Percentiles rank a stretch among this genome's conserved stretches.
phyloP scores from a whole-genome alignment of 2,329 filamentous ascomycete genomes.

The Cytospora schulzeri region DNA sequence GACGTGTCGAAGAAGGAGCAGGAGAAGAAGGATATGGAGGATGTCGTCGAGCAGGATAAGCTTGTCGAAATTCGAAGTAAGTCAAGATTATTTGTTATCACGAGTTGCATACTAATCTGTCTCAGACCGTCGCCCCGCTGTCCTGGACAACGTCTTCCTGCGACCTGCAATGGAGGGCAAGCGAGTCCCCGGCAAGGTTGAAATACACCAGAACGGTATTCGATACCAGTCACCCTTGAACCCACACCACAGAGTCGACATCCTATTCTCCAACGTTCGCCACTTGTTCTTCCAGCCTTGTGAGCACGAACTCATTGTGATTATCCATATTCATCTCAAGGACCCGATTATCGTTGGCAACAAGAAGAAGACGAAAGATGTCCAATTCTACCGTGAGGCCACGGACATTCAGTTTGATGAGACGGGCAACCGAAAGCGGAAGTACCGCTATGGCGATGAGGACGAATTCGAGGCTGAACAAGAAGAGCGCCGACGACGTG shows the following conservation, averaged over 20 bases:
- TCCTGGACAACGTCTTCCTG: conserved; percentile 93
- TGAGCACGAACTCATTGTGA: conserved; percentile 92
- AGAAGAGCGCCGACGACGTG: conserved; percentile 86
- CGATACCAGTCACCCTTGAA: conserved; percentile 84
- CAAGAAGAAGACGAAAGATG: conserved; percentile 96
- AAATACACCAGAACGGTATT: conserved; percentile 98
- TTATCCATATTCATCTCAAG: conserved; percentile 97
- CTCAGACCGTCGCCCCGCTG: conserved; percentile 83
- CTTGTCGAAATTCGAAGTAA: conserved; percentile 89
- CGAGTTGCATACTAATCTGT: conserved; percentile 42
- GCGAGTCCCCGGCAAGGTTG: conserved; percentile 90
- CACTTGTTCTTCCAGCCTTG: conserved; percentile 99
- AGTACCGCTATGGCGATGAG: conserved; percentile 96
- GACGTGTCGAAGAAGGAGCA: conserved; percentile 90
- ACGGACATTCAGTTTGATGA: conserved; percentile 99
- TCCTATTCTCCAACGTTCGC: conserved; percentile 97
- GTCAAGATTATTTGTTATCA: conserved; percentile 36
- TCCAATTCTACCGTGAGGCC: conserved; percentile 97
- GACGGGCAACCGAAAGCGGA: conserved; percentile 95
- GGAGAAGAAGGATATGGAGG: conserved; percentile 99
- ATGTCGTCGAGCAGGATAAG: conserved; percentile 98
- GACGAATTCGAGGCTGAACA: conserved; percentile 99
- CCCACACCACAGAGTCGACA: conserved; percentile 82
- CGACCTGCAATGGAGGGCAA: conserved; percentile 95
- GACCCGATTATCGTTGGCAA: conserved; percentile 98